Conservation (phyloP, 2,329 filamentous ascomycete species). For the Waltergamsia citrina region DNA sequence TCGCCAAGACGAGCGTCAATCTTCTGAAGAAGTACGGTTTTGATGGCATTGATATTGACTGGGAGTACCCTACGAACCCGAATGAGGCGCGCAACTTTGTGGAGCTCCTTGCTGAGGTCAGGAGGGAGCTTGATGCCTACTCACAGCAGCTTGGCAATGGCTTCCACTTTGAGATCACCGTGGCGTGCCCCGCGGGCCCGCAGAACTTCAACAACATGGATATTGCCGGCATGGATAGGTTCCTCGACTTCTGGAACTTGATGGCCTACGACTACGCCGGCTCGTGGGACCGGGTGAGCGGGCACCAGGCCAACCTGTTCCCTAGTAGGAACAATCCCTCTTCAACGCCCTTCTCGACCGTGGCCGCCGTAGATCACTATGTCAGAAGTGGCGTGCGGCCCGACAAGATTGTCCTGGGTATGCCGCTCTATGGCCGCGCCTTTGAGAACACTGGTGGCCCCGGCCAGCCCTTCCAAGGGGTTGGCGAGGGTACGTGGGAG, state of each 20-base stretch:
- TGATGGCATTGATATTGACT: slow-evolving; percentile 60
- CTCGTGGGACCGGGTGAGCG: slow-evolving; percentile 62
- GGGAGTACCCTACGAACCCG: slow-evolving; percentile 53
- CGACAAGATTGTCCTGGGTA: slow-evolving; percentile 75
- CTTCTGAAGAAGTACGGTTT: slow-evolving; percentile 76
- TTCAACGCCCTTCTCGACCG: slow-evolving; percentile 70
- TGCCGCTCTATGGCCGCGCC: slow-evolving; percentile 85
- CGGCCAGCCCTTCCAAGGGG: slow-evolving; percentile 59
- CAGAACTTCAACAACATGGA: slow-evolving; percentile 54
- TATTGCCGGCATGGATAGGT: slow-evolving; percentile 52
- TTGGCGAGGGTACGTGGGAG: slow-evolving; percentile 78
- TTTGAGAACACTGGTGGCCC: slow-evolving; percentile 72
- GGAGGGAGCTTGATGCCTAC: slow-evolving; percentile 50
- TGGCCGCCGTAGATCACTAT: slow-evolving; percentile 64
- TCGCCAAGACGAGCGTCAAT: slow-evolving; percentile 65
- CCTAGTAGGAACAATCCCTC: slow-evolving; percentile 44
- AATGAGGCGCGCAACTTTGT: slow-evolving; percentile 49
- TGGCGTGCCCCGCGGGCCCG: slow-evolving; percentile 53
- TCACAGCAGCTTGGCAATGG: slow-evolving; percentile 27
- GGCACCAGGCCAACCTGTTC: slow-evolving; percentile 76
- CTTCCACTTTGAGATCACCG: slow-evolving; percentile 54
- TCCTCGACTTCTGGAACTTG: slow-evolving; percentile 67
- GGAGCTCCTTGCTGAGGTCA: slow-evolving; percentile 45
- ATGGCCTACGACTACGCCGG: slow-evolving; percentile 90
- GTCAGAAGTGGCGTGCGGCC: slow-evolving; percentile 51